A percentile compares a stretch with the other conserved stretches of the same genome.
These are phyloP conservation scores for Ruellia speciosa DNA, from an alignment of 305 asterid genomes.

Conservation along the genomic window DNA sequence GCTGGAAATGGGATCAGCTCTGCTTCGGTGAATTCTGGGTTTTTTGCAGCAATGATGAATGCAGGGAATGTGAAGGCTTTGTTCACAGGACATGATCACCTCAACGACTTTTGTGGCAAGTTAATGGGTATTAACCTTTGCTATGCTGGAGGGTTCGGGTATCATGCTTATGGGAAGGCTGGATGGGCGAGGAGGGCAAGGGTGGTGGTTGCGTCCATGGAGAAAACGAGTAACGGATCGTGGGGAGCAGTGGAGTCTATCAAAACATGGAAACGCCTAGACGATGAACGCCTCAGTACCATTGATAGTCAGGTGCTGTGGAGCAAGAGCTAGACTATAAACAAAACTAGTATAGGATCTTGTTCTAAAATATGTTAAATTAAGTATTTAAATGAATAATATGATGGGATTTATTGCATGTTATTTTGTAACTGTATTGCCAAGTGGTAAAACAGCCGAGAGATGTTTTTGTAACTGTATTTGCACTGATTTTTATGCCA, in stretches of 20 bases:
- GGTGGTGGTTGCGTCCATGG: constrained; percentile 67
- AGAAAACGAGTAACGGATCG: constrained; percentile 44
- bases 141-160: constrained; percentile 96
- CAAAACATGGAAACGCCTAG: constrained; percentile 89
- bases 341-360: too few relatives aligned
- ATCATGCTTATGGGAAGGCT: constrained; percentile 89
- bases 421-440: too few relatives aligned
- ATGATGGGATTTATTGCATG: too few relatives aligned
- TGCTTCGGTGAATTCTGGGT: constrained; percentile 72
- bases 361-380: too few relatives aligned
- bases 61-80: constrained; percentile 90
- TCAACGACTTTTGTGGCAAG: constrained; percentile 87
- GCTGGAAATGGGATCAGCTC: constrained; percentile 52
- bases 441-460: too few relatives aligned
- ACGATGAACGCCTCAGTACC: constrained; percentile 51
- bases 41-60: constrained; percentile 70
- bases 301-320: constrained; percentile 76
- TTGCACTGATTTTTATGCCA: neutral
- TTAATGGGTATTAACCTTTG: constrained; percentile 60
- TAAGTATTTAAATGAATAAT: too few relatives aligned
- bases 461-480: too few relatives aligned
- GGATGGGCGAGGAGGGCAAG: constrained; percentile 98
- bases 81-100: constrained; percentile 86
- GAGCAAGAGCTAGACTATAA: constrained; percentile 44
- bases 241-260: constrained; percentile 78